Evolutionary conservation across 257 asterid species (phyloP), one percentile per base, ranked within the genome.

Genomic region (Nyctanthes arbortristis): DNA sequence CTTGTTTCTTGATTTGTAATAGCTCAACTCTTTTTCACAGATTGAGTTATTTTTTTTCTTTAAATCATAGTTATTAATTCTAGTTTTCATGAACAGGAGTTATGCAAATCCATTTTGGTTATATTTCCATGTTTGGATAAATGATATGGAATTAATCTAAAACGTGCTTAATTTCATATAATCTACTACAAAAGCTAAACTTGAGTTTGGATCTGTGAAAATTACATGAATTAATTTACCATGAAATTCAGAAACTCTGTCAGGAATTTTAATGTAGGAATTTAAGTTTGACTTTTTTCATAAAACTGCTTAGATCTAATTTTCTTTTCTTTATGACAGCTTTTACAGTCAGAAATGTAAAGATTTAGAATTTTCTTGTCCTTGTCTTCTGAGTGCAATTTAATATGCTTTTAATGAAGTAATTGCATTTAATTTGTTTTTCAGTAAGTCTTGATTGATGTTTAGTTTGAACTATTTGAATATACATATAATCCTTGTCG

Each of bases 281-380:
- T n/a, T n/a, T n/a, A n/a, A n/a, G 30, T 73, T 73, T 45, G 16
- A 49, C 43, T 49, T 65, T 60, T 20, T 25, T 40, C 33, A 57
- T 47, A 31, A n/a, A 59, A 20, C 63, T 70, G 75, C 57, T 73
- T 57, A 70, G 84, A 81, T 81, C 73, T 75, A 71, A 24, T 49
- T 47, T 33, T 62, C 13, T 9, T 60, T 63, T 22, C 28, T 61
- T 18, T 22, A 72, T 74, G 75, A 35, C 70, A 28, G 57, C 75
- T 57, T 67, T 79, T 56, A 11, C 55, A 4, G 63, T 67, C 57
- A 71, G 65, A 77, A 67, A 71, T 81, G 67, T 64, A 72, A 54
- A 60, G 57, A 66, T 66, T 54, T 58, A 56, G 58, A 74, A 68
- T 27, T 39, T 39, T 39, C 45, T 59, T 66, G 34, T 67, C 55